Evolutionary conservation across 768 basidiomycete genomes (phyloP).

Genomic region (Rhodosporidiobolus odoratus): DNA sequence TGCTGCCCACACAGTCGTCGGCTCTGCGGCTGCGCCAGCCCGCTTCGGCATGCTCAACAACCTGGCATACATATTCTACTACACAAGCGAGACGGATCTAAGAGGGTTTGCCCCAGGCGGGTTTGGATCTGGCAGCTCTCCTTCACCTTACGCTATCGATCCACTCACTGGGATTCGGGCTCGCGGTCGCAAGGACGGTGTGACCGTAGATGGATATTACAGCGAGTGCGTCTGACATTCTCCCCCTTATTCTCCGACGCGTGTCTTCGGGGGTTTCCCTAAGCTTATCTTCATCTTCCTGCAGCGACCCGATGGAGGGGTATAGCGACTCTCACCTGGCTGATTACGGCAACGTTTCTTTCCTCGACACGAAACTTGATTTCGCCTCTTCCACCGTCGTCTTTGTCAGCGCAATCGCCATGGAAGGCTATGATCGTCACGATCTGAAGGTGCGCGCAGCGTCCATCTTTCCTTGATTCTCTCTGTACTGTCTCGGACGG

Average conservation of each 20-base stretch:
- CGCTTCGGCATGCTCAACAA: neutral
- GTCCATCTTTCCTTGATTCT: too few relatives aligned
- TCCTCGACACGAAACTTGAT: conserved; percentile 31
- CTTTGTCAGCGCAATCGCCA: conserved; percentile 26
- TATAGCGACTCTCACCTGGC: neutral
- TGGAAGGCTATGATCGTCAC: conserved; percentile 39
- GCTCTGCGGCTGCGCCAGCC: neutral
- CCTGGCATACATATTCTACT: neutral
- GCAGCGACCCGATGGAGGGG: conserved; percentile 20
- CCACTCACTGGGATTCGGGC: conserved; percentile 45
- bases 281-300: conserved; percentile 15
- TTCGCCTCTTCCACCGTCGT: conserved; percentile 25
- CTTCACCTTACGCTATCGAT: conserved; percentile 42
- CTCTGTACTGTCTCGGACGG: too few relatives aligned
- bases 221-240: too few relatives aligned
- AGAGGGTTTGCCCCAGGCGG: conserved; percentile 27
- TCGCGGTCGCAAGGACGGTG: conserved; percentile 37
- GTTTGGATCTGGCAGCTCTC: conserved; percentile 46
- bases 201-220: conserved; percentile 32
- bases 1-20: neutral
- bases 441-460: neutral
- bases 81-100: neutral
- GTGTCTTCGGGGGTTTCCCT: too few relatives aligned
- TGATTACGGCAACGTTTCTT: neutral
- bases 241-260: too few relatives aligned